Conservation (phyloP, 2,329 filamentous ascomycete genomes). For the Gnomoniopsis sp. region DNA sequence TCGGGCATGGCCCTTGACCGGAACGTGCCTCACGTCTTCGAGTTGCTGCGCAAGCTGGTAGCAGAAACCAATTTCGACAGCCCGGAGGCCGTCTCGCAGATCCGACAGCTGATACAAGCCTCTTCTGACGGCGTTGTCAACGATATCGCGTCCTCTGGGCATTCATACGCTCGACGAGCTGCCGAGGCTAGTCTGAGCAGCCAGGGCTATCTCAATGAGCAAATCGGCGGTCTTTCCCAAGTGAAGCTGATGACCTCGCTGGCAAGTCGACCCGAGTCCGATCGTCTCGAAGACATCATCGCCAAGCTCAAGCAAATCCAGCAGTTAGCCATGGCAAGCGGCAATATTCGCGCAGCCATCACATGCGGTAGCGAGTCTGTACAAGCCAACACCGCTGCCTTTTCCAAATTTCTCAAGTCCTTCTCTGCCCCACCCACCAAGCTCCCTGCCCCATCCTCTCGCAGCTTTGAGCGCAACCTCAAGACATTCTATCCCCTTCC, state of each 20-base stretch:
- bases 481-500: conserved; percentile 92
- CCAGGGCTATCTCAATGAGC: conserved; percentile 71
- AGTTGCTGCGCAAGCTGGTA: conserved; percentile 75
- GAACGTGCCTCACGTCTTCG: conserved; percentile 88
- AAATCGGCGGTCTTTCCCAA: conserved; percentile 87
- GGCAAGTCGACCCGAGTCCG: conserved; percentile 66
- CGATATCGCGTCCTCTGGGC: conserved; percentile 84
- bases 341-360: conserved; percentile 72
- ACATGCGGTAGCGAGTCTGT: conserved; percentile 80
- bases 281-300: conserved; percentile 72
- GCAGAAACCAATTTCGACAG: conserved; percentile 88
- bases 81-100: conserved; percentile 73
- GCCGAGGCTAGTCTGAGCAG: conserved; percentile 77
- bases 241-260: conserved; percentile 79
- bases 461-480: conserved; percentile 42
- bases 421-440: conserved; percentile 46
- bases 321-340: conserved; percentile 66
- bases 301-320: conserved; percentile 84
- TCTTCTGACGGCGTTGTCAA: conserved; percentile 89
- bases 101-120: conserved; percentile 81
- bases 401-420: conserved; percentile 66
- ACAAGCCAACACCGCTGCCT: conserved; percentile 63
- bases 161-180: conserved; percentile 79
- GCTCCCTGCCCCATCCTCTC: conserved; percentile 32
- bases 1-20: conserved; percentile 84